These are phyloP conservation scores for Synchytrium microbalum DNA, from an alignment of 371 early-diverging fungal genomes.

Conservation along the genomic window DNA sequence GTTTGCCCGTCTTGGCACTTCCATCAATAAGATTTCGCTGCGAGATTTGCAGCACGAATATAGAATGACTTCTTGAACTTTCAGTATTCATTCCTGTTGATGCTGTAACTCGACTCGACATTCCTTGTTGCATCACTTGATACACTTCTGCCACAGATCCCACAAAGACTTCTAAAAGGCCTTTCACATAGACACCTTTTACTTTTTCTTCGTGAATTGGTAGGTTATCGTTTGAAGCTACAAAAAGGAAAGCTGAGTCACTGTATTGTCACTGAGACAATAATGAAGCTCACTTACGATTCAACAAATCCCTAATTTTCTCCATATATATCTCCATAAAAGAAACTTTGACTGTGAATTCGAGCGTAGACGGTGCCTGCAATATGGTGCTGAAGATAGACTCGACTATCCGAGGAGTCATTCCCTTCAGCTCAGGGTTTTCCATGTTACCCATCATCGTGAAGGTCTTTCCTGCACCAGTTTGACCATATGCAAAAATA, in stretches of 20 bases:
- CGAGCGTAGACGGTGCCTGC: slow-evolving; percentile 76
- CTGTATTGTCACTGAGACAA: slow-evolving; percentile 11
- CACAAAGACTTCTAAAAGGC: slow-evolving; percentile 87
- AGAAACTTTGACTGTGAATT: slow-evolving; percentile 90
- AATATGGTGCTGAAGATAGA: slow-evolving; percentile 80
- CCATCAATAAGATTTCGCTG: slow-evolving; percentile 90
- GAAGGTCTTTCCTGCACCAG: slow-evolving; percentile 97
- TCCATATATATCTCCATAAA: slow-evolving; percentile 99
- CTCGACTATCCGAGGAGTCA: slow-evolving; percentile 90
- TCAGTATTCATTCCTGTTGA: slow-evolving; percentile 97
- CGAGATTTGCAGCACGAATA: slow-evolving; percentile 90
- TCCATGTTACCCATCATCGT: slow-evolving; percentile 99
- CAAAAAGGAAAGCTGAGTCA: slow-evolving; percentile 8
- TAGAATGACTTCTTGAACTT: slow-evolving; percentile 93
- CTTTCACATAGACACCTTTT: slow-evolving; percentile 94
- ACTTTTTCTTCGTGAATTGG: slow-evolving; percentile 92
- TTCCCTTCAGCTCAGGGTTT: slow-evolving; percentile 78
- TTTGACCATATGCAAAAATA: slow-evolving; percentile 98
- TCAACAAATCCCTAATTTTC: slow-evolving; percentile 91
- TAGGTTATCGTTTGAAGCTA: slow-evolving; percentile 77
- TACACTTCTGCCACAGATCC: slow-evolving; percentile 88
- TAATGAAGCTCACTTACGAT: slow-evolving; percentile 44
- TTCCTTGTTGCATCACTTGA: slow-evolving; percentile 89
- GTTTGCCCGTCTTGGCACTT: slow-evolving; percentile 77
- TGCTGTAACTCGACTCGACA: slow-evolving; percentile 80